Base-by-base conservation (phyloP, 257 asterid genomes). In the Nicotiana sylvestris region DNA sequence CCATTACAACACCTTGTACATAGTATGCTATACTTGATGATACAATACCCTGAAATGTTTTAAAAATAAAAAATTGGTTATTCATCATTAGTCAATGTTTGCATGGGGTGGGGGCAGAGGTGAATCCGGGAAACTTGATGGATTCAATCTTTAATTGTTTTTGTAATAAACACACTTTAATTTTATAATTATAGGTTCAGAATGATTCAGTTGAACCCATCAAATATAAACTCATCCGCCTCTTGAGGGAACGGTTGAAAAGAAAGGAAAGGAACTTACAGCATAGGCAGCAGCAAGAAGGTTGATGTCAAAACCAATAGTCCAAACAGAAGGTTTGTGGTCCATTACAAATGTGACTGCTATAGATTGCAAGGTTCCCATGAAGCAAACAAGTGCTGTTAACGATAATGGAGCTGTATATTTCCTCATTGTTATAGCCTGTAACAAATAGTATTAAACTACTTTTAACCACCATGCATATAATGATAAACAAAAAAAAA, bases 281-380 rank as follows among this genome's bases (percentile, higher is more conserved):
- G 99, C 99, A 80, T 95, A 95, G 77, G 99, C 99, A 77, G 99
- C 99, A 16, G 99, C 97, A n/a, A 95, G 84, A 16, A 95, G 93
- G 83, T 95, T 92, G 97, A 92, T 91, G 88, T 95, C 99, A 85
- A 89, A 89, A 5, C 98, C 99, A 46, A 94, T 91, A 53, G 79
- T 83, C 99, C 99, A 95, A 74, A 91, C 98, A 72, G 92, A 85
- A 64, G 93, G 83, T 27, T 78, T 91, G 85, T 89, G 97, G 68
- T 95, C 98, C 97, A 92, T 92, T 27, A 92, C 97, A 12, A 92
- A 82, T 33, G 99, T 92, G 35, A 95, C 95, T 15, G 88, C 99
- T 66, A 89, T 92, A 0, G 99, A 92, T 79, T 95, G 99, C 46
- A 95, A 81, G n/a, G 99, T 95, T 81, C 99, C 99, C 92, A 95